A percentile compares a stretch with the other conserved stretches of the same genome.
These are phyloP conservation scores for Canavalia ensiformis DNA, from an alignment of 306 rosid species.

Conservation along the genomic window DNA sequence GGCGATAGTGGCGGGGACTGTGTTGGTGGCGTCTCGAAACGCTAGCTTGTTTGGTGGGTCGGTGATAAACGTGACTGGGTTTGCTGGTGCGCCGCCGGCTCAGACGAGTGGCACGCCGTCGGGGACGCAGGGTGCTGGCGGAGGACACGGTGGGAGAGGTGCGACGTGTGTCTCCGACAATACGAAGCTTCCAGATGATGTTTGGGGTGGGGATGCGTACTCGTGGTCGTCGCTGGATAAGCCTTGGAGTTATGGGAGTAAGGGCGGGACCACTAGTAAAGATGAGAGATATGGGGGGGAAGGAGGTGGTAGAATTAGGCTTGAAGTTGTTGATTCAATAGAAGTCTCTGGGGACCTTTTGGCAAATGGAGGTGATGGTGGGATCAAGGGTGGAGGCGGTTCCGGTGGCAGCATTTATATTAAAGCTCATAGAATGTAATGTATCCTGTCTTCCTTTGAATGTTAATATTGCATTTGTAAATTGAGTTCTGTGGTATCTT, in stretches of 20 bases:
- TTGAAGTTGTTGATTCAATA: constrained; percentile 55
- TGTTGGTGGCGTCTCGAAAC: constrained; percentile 46
- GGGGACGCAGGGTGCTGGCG: constrained; percentile 92
- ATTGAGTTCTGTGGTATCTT: constrained; percentile 4
- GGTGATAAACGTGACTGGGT: constrained; percentile 60
- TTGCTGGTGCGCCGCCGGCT: constrained; percentile 84
- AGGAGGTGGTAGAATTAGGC: constrained; percentile 89
- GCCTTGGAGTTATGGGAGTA: constrained; percentile 88
- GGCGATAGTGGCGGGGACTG: constrained; percentile 53
- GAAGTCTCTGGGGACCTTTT: constrained; percentile 69
- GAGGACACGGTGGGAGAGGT: constrained; percentile 98
- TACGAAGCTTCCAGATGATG: constrained; percentile 90
- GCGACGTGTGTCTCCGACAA: constrained; percentile 84
- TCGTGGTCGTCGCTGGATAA: constrained; percentile 77
- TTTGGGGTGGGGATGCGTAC: constrained; percentile 97
- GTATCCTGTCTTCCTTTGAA: constrained; percentile 16
- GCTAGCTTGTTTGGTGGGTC: constrained; percentile 51
- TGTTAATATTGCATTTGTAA: constrained; percentile 43
- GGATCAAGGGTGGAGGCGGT: constrained; percentile 95
- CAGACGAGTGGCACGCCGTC: constrained; percentile 90
- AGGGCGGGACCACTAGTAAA: constrained; percentile 91
- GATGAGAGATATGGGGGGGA: constrained; percentile 86
- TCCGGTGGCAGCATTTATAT: constrained; percentile 95
- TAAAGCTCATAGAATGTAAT: constrained; percentile 79
- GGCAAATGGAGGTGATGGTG: constrained; percentile 90